Base-by-base conservation (phyloP, 495 filamentous ascomycete species). In the Lichina pygmaea region DNA sequence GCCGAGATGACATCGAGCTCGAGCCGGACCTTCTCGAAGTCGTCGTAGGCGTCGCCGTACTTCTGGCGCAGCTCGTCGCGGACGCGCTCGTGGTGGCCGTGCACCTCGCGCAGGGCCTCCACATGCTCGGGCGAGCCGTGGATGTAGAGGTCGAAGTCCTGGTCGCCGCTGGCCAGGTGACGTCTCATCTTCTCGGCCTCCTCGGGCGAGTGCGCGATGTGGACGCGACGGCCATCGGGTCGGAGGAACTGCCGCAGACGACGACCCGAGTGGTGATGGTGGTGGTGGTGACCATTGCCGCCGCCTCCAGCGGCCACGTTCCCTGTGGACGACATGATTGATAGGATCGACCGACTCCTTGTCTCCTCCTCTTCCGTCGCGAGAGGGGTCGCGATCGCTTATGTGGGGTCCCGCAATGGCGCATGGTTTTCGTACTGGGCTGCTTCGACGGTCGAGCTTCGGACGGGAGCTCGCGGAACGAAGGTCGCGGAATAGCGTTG, bases 381-480 rank as follows among this genome's bases (percentile, higher is more conserved):
- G 34, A 75, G 63, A 54, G 93, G 82, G 62, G 93, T 94, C 43
- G 70, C 67, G 62, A 92, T 94, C 0, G 85, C 86, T 56, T 83
- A 83, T 58, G 93, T 94, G 42, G 91, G 86, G 47, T 93, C 86
- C 0, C 89, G 89, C 52, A 95, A 97, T 4, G 89, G 89, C 24
- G 24, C 24, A 24, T 24, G 24, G 24, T 4, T 24, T n/a, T n/a
- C n/a, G n/a, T n/a, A n/a, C 24, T 24, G 24, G 24, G 24, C 24
- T 24, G n/a, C n/a, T n/a, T n/a, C n/a, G n/a, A n/a, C n/a, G n/a
- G 24, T 24, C 24, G 24, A 24, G 24, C 24, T 4, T 24, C 24
- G 1, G 24, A 24, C 24, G 24, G 24, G 24, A 24, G 24, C 24
- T 24, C 24, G 24, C 24, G 24, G 24, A 24, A 24, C 24, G 24